Evolutionary conservation across 2,329 filamentous ascomycete genomes (phyloP).

Genomic region (Boeremia exigua): DNA sequence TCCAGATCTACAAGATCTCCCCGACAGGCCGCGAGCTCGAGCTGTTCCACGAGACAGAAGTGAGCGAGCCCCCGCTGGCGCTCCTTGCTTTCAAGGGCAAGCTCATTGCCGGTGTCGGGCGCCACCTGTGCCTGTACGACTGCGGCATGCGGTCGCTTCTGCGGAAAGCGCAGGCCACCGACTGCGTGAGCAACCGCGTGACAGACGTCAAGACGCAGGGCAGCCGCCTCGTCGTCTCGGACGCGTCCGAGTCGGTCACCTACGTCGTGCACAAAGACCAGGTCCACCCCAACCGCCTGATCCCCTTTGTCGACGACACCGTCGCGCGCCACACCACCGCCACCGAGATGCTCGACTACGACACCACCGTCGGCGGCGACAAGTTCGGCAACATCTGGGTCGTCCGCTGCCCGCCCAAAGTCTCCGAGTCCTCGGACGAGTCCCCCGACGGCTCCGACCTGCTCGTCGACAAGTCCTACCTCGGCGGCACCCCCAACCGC

Average conservation of each 20-base stretch:
- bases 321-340: constrained; percentile 90
- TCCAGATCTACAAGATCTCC: constrained; percentile 90
- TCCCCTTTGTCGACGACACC: constrained; percentile 91
- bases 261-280: constrained; percentile 89
- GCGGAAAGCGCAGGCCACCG: constrained; percentile 80
- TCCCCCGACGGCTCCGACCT: constrained; percentile 89
- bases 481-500: constrained; percentile 87
- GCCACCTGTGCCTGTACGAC: constrained; percentile 85
- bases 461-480: constrained; percentile 86
- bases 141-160: constrained; percentile 91
- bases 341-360: constrained; percentile 95
- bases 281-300: constrained; percentile 80
- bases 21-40: constrained; percentile 87
- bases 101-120: constrained; percentile 83
- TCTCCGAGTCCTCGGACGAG: constrained; percentile 89
- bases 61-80: constrained; percentile 89
- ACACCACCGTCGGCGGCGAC: constrained; percentile 91
- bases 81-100: constrained; percentile 91
- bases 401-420: constrained; percentile 83
- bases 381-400: constrained; percentile 98
- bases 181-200: constrained; percentile 81
- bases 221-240: constrained; percentile 87
- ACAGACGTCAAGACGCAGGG: constrained; percentile 89
- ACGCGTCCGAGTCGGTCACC: constrained; percentile 89
- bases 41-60: constrained; percentile 94